Evolutionary conservation across 352 stramenopile genomes (phyloP).

Genomic region (Saprolegnia parasitica): DNA sequence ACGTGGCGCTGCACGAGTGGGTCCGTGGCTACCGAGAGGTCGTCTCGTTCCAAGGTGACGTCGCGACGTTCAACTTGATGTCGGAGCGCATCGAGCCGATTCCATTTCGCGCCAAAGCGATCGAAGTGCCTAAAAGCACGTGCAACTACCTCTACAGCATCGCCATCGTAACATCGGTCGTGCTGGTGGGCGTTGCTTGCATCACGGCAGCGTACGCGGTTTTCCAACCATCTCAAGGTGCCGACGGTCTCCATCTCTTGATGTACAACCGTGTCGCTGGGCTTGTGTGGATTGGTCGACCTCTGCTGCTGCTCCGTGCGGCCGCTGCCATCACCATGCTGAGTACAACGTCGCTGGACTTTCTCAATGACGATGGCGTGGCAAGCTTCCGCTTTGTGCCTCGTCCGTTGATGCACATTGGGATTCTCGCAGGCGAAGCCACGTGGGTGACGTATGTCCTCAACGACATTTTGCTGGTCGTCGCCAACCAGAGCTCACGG

Average conservation of each 20-base stretch:
- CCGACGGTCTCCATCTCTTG: background rate
- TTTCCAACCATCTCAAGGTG: background rate
- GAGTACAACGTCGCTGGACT: background rate
- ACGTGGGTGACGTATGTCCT: slow-evolving; percentile 2
- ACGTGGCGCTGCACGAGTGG: slow-evolving; percentile 15
- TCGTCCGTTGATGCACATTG: background rate
- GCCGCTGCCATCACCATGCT: background rate
- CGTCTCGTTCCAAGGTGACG: slow-evolving; percentile 16
- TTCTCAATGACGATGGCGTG: background rate
- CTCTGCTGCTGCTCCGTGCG: background rate
- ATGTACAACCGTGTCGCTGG: background rate
- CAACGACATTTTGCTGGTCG: slow-evolving; percentile 5
- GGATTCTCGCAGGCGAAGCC: background rate
- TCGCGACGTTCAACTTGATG: background rate
- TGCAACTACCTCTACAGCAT: background rate
- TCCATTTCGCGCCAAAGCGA: background rate
- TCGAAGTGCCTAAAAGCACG: slow-evolving; percentile 18
- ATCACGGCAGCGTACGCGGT: background rate
- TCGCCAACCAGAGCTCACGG: background rate
- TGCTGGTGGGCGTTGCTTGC: background rate
- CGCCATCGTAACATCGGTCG: background rate
- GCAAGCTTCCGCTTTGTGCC: background rate
- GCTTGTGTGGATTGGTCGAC: background rate
- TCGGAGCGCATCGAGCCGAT: background rate
- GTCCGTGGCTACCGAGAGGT: background rate